Evolutionary conservation across 2,329 filamentous ascomycete genomes (phyloP).

Genomic region (Blastomyces gilchristii): DNA sequence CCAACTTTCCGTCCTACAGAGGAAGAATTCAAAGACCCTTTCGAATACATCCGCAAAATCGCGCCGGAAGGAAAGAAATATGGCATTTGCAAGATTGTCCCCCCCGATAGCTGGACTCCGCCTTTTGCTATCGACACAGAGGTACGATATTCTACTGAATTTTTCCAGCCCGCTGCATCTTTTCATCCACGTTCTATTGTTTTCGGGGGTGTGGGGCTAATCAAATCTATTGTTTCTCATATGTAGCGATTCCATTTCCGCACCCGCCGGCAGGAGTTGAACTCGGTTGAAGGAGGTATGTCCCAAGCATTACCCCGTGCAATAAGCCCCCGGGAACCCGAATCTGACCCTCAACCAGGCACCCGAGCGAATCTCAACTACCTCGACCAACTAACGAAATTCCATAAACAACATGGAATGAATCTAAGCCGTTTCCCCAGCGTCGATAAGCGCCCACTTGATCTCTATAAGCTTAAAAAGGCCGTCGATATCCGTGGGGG

Average conservation of each 20-base stretch:
- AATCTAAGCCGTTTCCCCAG: slow-evolving; percentile 90
- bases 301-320: slow-evolving; percentile 27
- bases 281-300: slow-evolving; percentile 93
- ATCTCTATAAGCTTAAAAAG: slow-evolving; percentile 92
- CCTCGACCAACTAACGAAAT: slow-evolving; percentile 87
- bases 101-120: slow-evolving; percentile 87
- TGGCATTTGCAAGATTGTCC: slow-evolving; percentile 91
- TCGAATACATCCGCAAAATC: slow-evolving; percentile 90
- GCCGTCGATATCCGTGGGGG: slow-evolving; percentile 89
- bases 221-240: slow-evolving; percentile 6
- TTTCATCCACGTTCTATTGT: background rate
- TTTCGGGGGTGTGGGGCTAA: slow-evolving; percentile 20
- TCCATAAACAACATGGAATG: slow-evolving; percentile 91
- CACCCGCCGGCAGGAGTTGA: slow-evolving; percentile 90
- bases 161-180: background rate
- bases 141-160: slow-evolving; percentile 45
- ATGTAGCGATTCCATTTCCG: slow-evolving; percentile 86
- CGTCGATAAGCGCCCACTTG: slow-evolving; percentile 93
- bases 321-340: slow-evolving; percentile 16
- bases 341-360: slow-evolving; percentile 46
- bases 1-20: slow-evolving; percentile 83
- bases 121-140: slow-evolving; percentile 94
- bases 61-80: slow-evolving; percentile 73
- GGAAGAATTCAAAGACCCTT: slow-evolving; percentile 89
- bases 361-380: slow-evolving; percentile 94